Evolutionary conservation across 2,329 filamentous ascomycete genomes (phyloP).

Genomic region (Calycina herbarum): DNA sequence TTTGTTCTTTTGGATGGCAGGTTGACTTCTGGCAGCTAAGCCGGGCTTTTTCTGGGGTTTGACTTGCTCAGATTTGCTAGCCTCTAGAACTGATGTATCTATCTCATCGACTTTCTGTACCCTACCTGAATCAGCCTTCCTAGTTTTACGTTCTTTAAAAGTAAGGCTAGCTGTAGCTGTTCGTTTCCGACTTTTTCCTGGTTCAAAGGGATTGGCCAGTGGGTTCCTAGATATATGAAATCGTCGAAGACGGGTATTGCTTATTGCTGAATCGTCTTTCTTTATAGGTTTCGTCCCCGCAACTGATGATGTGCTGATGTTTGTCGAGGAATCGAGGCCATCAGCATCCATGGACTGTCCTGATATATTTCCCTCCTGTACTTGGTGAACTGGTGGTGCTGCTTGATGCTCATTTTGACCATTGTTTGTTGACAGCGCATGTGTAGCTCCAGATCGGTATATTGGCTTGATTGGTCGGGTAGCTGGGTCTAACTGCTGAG

Average conservation of each 20-base stretch:
- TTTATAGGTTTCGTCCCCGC: background rate
- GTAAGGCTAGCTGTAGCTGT: slow-evolving; percentile 35
- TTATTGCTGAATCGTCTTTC: background rate
- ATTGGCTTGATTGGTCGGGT: slow-evolving; percentile 27
- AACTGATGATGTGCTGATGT: background rate
- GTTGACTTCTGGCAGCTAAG: slow-evolving; percentile 22
- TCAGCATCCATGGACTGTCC: background rate
- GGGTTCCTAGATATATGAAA: slow-evolving; percentile 54
- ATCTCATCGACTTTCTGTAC: background rate
- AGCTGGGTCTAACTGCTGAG: slow-evolving; percentile 13
- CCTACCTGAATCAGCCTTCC: slow-evolving; percentile 23
- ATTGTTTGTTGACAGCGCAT: background rate
- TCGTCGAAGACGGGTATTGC: slow-evolving; percentile 45
- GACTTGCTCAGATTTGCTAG: slow-evolving; percentile 5
- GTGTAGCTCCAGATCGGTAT: slow-evolving; percentile 14
- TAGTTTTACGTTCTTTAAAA: slow-evolving; percentile 55
- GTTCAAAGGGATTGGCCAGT: background rate
- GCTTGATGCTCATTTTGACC: background rate
- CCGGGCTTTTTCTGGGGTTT: slow-evolving; percentile 34
- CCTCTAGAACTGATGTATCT: background rate
- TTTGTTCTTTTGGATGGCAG: slow-evolving; percentile 9
- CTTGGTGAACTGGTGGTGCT: too few species aligned
- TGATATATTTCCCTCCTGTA: background rate
- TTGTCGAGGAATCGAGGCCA: background rate
- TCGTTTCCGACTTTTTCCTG: slow-evolving; percentile 23